Base-by-base conservation (phyloP, 768 basidiomycete species). In the Agrocybe pediades region DNA sequence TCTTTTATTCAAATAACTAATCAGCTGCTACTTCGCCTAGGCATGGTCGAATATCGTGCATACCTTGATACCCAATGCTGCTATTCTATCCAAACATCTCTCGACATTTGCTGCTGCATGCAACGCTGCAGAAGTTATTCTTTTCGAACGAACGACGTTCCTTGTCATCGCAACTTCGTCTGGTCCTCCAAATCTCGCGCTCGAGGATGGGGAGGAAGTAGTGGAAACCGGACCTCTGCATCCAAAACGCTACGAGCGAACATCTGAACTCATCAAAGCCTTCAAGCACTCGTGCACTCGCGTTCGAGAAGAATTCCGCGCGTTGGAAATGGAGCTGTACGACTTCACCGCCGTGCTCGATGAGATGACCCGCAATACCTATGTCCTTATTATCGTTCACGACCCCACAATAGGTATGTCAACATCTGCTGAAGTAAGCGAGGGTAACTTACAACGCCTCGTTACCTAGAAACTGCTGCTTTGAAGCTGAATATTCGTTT, bases 11-110 rank as follows among this genome's bases (percentile, higher is more conserved):
- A 27, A 43, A 40, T 19, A 51, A 56, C 55, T 53, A 41, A 15
- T 46, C 54, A 30, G 43, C 11, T 20, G 23, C 23, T 23, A 49
- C 19, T 27, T 43, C 21, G 9, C 16, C 16, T 51, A 98, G 96
- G 97, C 97, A 17, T 98, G 97, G 97, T 98, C 97, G 17, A 87
- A 86, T 58, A 96, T 99, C 55, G 95, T 99, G 15, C 93, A 97
- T 65, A 94, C 93, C 15, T 80, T 99, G 61, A 96, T 98, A 53
- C 97, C 97, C 3, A 98, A 98, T 60, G 92, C 92, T 29, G 75
- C 85, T n/a, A 85, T 93, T 41, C 87, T 99, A 36, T 86, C 89
- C 2, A 86, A 81, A 57, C 95, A 98, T 61, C 83, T 99, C 16
- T 82, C 86, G 6, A 91, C 86, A 46, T 90, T 98, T 55, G 90